Base-by-base conservation (phyloP, 139 green algal species). In the Coelastrella sp. region DNA sequence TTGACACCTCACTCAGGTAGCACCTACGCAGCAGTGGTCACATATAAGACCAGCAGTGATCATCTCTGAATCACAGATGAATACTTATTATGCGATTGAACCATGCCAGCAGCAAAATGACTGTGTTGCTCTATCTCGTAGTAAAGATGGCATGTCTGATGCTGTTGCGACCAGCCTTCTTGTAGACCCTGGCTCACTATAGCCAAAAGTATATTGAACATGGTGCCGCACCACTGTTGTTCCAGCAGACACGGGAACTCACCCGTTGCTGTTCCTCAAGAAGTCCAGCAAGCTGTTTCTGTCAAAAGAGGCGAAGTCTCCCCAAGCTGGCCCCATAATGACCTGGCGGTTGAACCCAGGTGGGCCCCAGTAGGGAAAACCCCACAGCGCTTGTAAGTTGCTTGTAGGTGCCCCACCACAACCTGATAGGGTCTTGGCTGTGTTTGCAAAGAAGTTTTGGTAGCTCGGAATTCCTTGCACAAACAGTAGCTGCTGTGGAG, bases 361-460 rank as follows among this genome's bases (percentile, higher is more conserved):
- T 0, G 87, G 87, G 0, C 87, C 87, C 87, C 87, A 91, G 78
- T 91, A 87, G 7, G 87, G 87, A 56, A 66, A 73, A 5, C 76
- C 87, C 87, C 87, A 91, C 78, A 73, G 11, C 16, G 79, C 87
- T 65, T 91, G 87, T 54, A 79, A 47, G 68, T 76, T 23, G 4
- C 68, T 76, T 6, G 68, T 32, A 32, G 68, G 68, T 6, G 68
- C 68, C 19, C 87, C 87, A 10, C 79, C 79, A 59, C 87, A 91
- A 3, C 87, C 87, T 3, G 87, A 87, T 64, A 87, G 65, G 10
- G 20, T 54, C 73, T 54, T 86, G 7, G 86, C 86, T 19, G 76
- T 60, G 8, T 14, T 85, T 4, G 32, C 7, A 64, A 91, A 91
- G 87, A 87, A 91, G 16, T 57, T 56, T 16, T 57, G 19, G 66